These are phyloP conservation scores for Solanum pimpinellifolium DNA, from an alignment of 257 asterid species.

Conservation along the genomic window DNA sequence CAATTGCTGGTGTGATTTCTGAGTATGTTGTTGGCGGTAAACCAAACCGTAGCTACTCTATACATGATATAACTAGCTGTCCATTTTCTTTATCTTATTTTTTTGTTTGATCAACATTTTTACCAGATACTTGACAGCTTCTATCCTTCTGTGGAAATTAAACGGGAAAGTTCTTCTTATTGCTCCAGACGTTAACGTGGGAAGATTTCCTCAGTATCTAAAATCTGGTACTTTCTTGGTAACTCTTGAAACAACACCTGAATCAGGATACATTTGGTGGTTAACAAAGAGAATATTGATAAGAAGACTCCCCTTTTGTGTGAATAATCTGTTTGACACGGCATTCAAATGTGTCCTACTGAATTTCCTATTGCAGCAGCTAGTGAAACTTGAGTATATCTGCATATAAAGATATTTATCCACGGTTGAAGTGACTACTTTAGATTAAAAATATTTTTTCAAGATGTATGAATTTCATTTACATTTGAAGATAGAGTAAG, in stretches of 20 bases:
- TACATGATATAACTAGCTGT: not conserved
- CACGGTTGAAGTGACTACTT: not conserved
- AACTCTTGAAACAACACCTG: not conserved
- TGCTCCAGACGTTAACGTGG: conserved; percentile 51
- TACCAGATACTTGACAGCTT: conserved; percentile 70
- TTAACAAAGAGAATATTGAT: not conserved
- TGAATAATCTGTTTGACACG: not conserved
- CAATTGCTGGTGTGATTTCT: conserved; percentile 84
- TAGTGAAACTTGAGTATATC: not conserved
- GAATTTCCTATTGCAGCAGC: not conserved
- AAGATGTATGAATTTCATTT: not conserved
- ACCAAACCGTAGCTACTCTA: conserved; percentile 31
- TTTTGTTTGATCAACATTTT: not conserved
- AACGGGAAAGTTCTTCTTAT: conserved; percentile 52
- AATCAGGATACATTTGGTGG: not conserved
- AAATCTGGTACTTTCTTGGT: conserved; percentile 51
- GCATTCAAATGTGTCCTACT: not conserved
- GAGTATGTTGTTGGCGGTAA: conserved; percentile 91
- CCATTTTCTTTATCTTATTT: not conserved
- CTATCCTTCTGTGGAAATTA: conserved; percentile 75
- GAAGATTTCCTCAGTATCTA: conserved; percentile 59
- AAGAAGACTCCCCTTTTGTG: not conserved
- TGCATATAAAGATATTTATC: not conserved
- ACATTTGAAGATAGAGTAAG: not conserved
- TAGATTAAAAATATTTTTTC: not conserved